Evolutionary conservation across 345 rosid species (phyloP).

Genomic region (Syzygium jambos): DNA sequence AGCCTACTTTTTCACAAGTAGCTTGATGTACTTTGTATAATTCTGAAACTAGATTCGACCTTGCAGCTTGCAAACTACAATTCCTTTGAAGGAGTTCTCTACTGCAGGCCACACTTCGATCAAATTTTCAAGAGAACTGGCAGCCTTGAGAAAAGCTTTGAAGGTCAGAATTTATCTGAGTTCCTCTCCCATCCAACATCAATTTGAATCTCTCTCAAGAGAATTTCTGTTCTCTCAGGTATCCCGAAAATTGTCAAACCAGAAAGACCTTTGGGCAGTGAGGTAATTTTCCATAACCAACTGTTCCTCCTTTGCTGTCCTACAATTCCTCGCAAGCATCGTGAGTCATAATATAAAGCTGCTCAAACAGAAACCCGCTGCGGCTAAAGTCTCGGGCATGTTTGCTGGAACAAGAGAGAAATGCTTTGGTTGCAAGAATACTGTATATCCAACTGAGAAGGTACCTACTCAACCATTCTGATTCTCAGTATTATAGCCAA

Average conservation of each 20-base stretch:
- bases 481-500: background rate
- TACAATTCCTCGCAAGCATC: background rate
- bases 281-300: constrained; percentile 31
- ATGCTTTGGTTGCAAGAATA: constrained; percentile 75
- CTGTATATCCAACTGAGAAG: constrained; percentile 89
- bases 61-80: constrained; percentile 88
- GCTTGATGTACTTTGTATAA: background rate
- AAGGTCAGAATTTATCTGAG: constrained; percentile 30
- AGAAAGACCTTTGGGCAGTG: constrained; percentile 53
- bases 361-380: constrained; percentile 48
- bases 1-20: background rate
- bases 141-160: constrained; percentile 91
- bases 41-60: background rate
- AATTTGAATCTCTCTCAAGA: constrained; percentile 1
- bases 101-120: constrained; percentile 95
- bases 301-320: background rate
- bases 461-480: constrained; percentile 13
- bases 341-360: background rate
- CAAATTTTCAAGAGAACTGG: constrained; percentile 91
- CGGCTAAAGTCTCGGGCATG: constrained; percentile 62
- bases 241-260: constrained; percentile 78
- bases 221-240: constrained; percentile 22
- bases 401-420: constrained; percentile 89
- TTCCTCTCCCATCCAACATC: background rate
- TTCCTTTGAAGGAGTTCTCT: constrained; percentile 91